phyloP scores from a whole-genome alignment of 202 grass and related monocot genomes.

The Panicum virgatum region DNA sequence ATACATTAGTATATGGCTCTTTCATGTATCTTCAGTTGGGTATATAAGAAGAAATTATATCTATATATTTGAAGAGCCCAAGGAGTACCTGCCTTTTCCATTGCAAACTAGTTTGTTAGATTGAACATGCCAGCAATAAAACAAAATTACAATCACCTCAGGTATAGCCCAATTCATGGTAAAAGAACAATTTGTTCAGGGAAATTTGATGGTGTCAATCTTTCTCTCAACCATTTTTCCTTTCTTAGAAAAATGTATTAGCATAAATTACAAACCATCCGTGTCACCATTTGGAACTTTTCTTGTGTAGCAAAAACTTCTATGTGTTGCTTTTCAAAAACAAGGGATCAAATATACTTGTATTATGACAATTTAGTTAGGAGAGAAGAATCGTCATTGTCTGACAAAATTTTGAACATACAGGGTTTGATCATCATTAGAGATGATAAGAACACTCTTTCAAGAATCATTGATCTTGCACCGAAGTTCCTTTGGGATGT shows the following conservation, averaged over 20 bases:
- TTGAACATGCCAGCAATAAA: constrained; percentile 9
- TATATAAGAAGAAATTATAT: constrained; percentile 7
- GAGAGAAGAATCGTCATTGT: background rate
- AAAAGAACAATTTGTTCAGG: background rate
- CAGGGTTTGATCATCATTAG: constrained; percentile 88
- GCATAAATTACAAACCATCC: background rate
- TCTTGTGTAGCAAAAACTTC: background rate
- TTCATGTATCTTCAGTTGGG: background rate
- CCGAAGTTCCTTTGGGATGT: constrained; percentile 95
- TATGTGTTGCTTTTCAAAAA: background rate
- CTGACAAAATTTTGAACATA: constrained; percentile 17
- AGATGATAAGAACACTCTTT: constrained; percentile 63
- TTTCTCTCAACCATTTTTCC: background rate
- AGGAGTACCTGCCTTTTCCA: background rate
- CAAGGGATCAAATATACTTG: background rate
- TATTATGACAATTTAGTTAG: constrained; percentile 15
- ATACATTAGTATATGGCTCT: background rate
- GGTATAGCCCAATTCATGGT: background rate
- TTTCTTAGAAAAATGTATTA: background rate
- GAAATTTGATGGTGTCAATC: background rate
- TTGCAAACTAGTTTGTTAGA: background rate
- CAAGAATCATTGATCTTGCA: constrained; percentile 73
- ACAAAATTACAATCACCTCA: constrained; percentile 10
- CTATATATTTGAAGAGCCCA: constrained; percentile 17
- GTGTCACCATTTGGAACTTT: background rate